Conservation (phyloP, 2,329 filamentous ascomycete species). For the Nemania bipapillata region DNA sequence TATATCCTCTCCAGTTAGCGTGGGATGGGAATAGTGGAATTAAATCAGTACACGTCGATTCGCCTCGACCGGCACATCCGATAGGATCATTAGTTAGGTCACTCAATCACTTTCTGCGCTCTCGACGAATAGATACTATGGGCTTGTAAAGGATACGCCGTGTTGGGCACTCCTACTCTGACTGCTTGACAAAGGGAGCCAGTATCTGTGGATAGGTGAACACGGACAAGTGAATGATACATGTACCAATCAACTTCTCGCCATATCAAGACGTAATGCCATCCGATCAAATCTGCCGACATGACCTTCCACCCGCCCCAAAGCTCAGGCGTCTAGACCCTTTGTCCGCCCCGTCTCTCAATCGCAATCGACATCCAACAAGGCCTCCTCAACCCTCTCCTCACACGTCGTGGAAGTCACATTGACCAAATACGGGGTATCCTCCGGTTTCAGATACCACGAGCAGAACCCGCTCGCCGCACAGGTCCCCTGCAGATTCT, state of each 20-base stretch:
- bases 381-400: slow-evolving; percentile 27
- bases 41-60: not conserved
- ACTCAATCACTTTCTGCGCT: slow-evolving; percentile 47
- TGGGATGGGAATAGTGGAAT: not conserved
- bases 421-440: slow-evolving; percentile 38
- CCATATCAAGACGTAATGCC: not conserved
- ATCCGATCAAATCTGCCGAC: not conserved
- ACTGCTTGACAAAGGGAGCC: slow-evolving; percentile 36
- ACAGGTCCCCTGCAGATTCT: slow-evolving; percentile 36
- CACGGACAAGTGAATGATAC: not conserved
- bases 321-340: not conserved
- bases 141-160: slow-evolving; percentile 48
- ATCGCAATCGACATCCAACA: slow-evolving; percentile 22
- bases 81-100: slow-evolving; percentile 34
- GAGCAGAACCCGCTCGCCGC: slow-evolving; percentile 41
- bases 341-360: not conserved
- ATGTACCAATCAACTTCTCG: not conserved
- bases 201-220: not conserved
- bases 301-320: not conserved
- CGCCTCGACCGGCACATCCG: slow-evolving; percentile 42
- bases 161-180: slow-evolving; percentile 43
- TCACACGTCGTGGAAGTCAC: slow-evolving; percentile 14
- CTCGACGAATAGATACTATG: slow-evolving; percentile 47
- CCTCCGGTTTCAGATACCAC: slow-evolving; percentile 30
- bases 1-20: not conserved